phyloP scores from a whole-genome alignment of 257 asterid species.

The Fraxinus quadrangulata region DNA sequence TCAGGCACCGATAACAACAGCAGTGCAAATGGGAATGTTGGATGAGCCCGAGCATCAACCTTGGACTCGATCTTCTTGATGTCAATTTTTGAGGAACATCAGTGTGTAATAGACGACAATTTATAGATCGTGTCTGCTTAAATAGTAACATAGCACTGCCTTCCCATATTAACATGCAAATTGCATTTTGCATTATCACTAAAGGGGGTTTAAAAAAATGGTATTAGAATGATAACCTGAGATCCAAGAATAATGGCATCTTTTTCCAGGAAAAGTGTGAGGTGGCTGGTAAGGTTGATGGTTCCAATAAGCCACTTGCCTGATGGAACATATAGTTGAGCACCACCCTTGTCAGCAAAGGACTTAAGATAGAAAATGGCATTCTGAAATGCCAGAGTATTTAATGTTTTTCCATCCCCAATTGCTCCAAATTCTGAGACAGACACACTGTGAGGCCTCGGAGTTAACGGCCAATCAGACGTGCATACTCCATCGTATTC shows the following conservation, averaged over 20 bases:
- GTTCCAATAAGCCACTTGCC: conserved; percentile 90
- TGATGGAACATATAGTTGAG: conserved; percentile 92
- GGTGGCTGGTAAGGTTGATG: conserved; percentile 96
- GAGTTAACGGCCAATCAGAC: conserved; percentile 61
- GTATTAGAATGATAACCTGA: conserved; percentile 50
- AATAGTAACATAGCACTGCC: background rate
- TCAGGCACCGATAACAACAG: background rate
- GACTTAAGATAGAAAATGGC: conserved; percentile 95
- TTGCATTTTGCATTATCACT: background rate
- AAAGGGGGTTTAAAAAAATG: background rate
- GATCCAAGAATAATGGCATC: conserved; percentile 86
- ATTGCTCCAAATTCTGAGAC: conserved; percentile 92
- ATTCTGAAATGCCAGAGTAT: conserved; percentile 92
- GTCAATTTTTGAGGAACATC: background rate
- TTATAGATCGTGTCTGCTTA: background rate
- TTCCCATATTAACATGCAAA: conserved; percentile 2
- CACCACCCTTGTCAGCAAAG: conserved; percentile 94
- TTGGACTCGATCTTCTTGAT: background rate
- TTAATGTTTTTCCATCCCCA: conserved; percentile 87
- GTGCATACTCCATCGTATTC: conserved; percentile 68
- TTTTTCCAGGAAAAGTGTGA: conserved; percentile 84
- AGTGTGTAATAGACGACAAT: background rate
- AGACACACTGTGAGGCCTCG: conserved; percentile 93
- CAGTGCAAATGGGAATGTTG: background rate
- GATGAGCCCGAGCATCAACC: background rate